Evolutionary conservation across 176 grass and related monocot genomes (phyloP).

Genomic region (Cocos nucifera): DNA sequence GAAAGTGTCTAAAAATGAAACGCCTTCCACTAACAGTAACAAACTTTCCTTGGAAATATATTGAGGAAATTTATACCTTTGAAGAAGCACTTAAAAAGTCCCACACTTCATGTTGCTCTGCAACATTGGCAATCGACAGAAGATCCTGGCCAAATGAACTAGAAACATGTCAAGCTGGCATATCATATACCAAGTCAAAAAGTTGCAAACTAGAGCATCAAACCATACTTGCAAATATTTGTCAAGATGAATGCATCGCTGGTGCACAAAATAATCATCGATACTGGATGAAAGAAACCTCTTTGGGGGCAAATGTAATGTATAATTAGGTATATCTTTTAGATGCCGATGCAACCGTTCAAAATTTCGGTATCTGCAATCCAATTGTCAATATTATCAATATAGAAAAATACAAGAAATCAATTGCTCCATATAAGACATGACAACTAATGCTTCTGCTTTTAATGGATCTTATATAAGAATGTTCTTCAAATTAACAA

Average conservation of each 20-base stretch:
- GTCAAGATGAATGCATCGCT: conserved; percentile 91
- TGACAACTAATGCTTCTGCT: background rate
- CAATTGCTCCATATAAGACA: conserved; percentile 9
- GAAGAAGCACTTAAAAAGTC: conserved; percentile 89
- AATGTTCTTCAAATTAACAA: no score
- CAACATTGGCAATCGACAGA: conserved; percentile 83
- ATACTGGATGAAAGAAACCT: conserved; percentile 94
- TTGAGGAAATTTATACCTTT: conserved; percentile 36
- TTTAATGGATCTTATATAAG: no score
- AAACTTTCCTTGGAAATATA: background rate
- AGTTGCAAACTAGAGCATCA: background rate
- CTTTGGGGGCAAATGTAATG: conserved; percentile 91
- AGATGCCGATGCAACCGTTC: conserved; percentile 78
- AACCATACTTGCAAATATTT: conserved; percentile 89
- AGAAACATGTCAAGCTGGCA: conserved; percentile 8
- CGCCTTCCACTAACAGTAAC: conserved; percentile 14
- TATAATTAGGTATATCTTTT: conserved; percentile 98
- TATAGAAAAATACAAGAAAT: background rate
- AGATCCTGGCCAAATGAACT: conserved; percentile 51
- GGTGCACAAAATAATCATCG: conserved; percentile 98
- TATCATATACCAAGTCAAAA: background rate
- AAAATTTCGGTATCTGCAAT: conserved; percentile 91
- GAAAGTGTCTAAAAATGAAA: background rate
- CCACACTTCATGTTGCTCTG: conserved; percentile 96
- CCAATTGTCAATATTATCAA: conserved; percentile 10